These are phyloP conservation scores for Aspergillus vadensis DNA, from an alignment of 2,329 filamentous ascomycete genomes.

Conservation along the genomic window DNA sequence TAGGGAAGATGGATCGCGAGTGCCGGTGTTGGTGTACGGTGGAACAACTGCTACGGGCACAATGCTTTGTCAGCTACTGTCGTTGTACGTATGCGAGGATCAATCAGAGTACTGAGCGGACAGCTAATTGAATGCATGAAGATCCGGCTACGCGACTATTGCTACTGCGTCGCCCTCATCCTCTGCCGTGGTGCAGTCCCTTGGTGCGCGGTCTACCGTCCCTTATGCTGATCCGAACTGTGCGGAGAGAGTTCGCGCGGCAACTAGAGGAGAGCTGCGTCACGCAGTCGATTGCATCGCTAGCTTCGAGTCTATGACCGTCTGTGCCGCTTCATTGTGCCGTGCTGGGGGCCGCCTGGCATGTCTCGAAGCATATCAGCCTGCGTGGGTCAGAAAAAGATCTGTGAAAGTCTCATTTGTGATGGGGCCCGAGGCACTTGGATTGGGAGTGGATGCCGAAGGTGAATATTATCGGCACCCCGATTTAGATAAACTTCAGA, in stretches of 20 bases:
- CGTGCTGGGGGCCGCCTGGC: background rate
- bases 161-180: background rate
- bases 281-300: background rate
- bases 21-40: constrained; percentile 6
- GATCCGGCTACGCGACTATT: background rate
- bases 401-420: background rate
- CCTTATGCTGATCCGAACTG: background rate
- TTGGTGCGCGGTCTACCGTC: background rate
- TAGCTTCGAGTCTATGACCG: background rate
- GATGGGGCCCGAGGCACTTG: background rate
- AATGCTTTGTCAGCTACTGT: background rate
- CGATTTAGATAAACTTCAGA: constrained; percentile 21
- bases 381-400: background rate
- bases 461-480: background rate
- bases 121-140: too few species aligned
- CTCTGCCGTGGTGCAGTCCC: background rate
- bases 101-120: too few species aligned
- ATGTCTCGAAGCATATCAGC: background rate
- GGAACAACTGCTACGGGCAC: constrained; percentile 8
- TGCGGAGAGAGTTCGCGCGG: background rate
- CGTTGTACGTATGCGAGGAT: background rate
- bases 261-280: background rate
- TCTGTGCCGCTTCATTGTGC: background rate
- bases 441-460: background rate
- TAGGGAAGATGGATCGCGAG: background rate